These are phyloP conservation scores for Coelastrella sp. DNA, from an alignment of 139 green algal genomes.

Conservation along the genomic window DNA sequence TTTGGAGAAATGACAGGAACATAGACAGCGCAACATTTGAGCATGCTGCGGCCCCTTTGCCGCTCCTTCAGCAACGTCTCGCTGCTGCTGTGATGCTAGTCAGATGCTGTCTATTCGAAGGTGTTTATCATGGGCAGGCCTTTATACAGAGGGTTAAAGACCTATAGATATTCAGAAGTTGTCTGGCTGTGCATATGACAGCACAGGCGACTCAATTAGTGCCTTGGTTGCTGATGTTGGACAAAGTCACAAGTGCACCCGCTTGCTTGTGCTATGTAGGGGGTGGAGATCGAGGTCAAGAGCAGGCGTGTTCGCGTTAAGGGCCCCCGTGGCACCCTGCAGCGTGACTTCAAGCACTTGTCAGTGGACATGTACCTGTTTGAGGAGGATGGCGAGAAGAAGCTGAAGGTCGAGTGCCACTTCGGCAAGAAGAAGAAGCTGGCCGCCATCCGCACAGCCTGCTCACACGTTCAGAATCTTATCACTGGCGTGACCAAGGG, in stretches of 20 bases:
- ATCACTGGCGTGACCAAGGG: conserved; percentile 90
- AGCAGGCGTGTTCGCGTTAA: conserved; percentile 67
- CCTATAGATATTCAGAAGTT: no score
- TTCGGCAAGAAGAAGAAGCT: conserved; percentile 94
- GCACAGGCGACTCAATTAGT: no score
- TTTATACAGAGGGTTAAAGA: no score
- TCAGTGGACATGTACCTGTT: conserved; percentile 89
- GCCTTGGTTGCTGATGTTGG: background rate
- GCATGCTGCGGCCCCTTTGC: no score
- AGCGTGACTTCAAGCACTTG: conserved; percentile 90
- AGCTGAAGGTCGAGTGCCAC: conserved; percentile 80
- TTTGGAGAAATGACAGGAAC: no score
- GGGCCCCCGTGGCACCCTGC: conserved; percentile 81
- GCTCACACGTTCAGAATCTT: conserved; percentile 92
- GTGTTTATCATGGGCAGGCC: no score
- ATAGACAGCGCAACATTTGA: no score
- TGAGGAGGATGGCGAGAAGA: conserved; percentile 82
- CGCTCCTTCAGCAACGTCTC: no score
- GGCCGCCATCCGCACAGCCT: conserved; percentile 90
- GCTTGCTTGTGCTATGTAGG: background rate
- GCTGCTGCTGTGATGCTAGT: background rate
- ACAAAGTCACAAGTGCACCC: background rate
- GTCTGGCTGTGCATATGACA: no score
- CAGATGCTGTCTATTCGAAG: no score
- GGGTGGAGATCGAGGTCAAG: conserved; percentile 65